phyloP scores from a whole-genome alignment of 2,329 filamentous ascomycete genomes.

The Trichoderma oligosporum region DNA sequence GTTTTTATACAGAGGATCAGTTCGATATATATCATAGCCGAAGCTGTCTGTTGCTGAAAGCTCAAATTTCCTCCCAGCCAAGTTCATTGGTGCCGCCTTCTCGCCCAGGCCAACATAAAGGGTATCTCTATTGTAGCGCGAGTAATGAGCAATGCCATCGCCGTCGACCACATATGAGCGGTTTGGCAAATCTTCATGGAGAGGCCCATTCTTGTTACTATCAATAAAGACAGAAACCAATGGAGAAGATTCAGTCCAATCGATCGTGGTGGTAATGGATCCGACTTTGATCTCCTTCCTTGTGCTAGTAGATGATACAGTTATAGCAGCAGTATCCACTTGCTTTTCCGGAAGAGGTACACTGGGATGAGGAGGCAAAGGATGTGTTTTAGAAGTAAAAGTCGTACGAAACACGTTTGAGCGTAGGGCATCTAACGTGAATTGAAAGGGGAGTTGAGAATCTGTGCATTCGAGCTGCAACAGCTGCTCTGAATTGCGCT shows the following conservation, averaged over 20 bases:
- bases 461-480: slow-evolving; percentile 26
- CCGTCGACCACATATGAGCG: slow-evolving; percentile 64
- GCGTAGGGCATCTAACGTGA: slow-evolving; percentile 60
- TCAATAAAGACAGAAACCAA: slow-evolving; percentile 53
- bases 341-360: slow-evolving; percentile 41
- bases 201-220: slow-evolving; percentile 39
- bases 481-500: slow-evolving; percentile 24
- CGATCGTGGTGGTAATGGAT: slow-evolving; percentile 50
- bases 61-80: slow-evolving; percentile 62
- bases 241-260: slow-evolving; percentile 54
- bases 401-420: slow-evolving; percentile 65
- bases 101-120: slow-evolving; percentile 69
- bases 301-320: slow-evolving; percentile 24
- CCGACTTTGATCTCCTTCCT: slow-evolving; percentile 45
- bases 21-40: slow-evolving; percentile 67
- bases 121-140: slow-evolving; percentile 56
- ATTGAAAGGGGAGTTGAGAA: slow-evolving; percentile 44
- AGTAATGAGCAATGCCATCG: slow-evolving; percentile 61
- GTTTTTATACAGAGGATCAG: slow-evolving; percentile 72
- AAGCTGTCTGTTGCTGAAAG: slow-evolving; percentile 69
- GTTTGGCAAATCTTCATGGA: slow-evolving; percentile 60
- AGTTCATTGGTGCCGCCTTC: slow-evolving; percentile 69
- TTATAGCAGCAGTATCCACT: slow-evolving; percentile 26
- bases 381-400: slow-evolving; percentile 59
- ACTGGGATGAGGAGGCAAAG: slow-evolving; percentile 62